Evolutionary conservation across 2,329 filamentous ascomycete genomes (phyloP), one percentile per base, ranked within the genome.

Genomic region (Bipolaris gigantea): DNA sequence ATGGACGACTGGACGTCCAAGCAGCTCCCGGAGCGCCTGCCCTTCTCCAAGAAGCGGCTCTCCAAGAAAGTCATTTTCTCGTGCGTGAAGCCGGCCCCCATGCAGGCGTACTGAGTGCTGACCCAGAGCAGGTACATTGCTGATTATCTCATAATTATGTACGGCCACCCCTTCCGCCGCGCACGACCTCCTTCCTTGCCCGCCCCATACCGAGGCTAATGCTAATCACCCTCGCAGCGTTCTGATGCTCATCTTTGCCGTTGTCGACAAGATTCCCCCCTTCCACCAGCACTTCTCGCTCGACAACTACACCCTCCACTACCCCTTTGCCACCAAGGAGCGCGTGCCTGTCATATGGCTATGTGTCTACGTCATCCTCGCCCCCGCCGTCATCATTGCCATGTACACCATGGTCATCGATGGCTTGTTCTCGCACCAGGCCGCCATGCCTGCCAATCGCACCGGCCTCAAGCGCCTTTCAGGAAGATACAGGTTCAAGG

Each of bases 111-210:
- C 5, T 34, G 3, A 13, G 40, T 40, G 53, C 71, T 73, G 48
- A 71, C 62, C 62, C 51, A 33, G 16, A 23, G 32, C 62, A 83
- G 81, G 63, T 85, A 85, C 64, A 78, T 84, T 56, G 71, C 79
- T 59, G 83, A 85, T 75, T 85, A 85, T 76, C 76, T 83, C 48
- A 82, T 85, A 50, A 80, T 85, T 53, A 66, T 84, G 82, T 84
- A 74, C 64, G 79, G 9, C 48, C 50, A 39, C 59, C 38, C 55
- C 48, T 52, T 42, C 41, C 55, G 50, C 50, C 39, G 60, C 71
- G 71, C 69, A 63, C 72, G 69, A 72, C 64, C 70, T 66, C 69
- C 58, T 73, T 63, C 69, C 67, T 45, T 63, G 69, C 67, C 48
- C 23, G 54, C 19, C 45, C 38, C 19, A 47, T 42, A 27, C 38